Evolutionary conservation across 352 stramenopile species (phyloP), one percentile per base, ranked within the genome.

Genomic region (Pythium biforme): DNA sequence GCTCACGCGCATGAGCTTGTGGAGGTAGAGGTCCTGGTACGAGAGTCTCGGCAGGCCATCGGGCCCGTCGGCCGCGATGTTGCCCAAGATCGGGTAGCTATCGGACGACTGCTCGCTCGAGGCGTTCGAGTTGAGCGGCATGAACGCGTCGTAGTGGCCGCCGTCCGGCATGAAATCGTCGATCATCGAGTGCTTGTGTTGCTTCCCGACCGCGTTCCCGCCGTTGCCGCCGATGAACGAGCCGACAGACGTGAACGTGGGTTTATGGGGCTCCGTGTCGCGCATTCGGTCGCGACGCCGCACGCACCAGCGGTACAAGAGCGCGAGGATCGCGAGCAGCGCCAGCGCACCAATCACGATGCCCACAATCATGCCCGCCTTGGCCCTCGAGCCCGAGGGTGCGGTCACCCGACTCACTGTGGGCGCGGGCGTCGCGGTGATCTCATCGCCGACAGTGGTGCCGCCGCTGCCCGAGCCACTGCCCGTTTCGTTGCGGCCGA

Each of bases 1-100:
- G 62, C 79, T 89, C 50, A 90, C 81, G 56, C 81, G 83, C 50
- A 92, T 64, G 62, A 90, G 83, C 48, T 86, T 89, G 60, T 83
- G 69, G 15, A 92, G 51, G 26, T 85, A 84, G 11, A 92, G 79
- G 40, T 90, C 79, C 29, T 89, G 72, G 68, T 92, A 92, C 4
- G 75, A 84, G 40, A 92, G 59, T 7, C 79, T 69, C 37, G 77
- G 82, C 46, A 92, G 70, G 2, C 78, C 80, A 41, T 90, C 87
- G 58, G 88, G 88, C 20, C 80, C 80, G 41, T 89, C 80, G 15
- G 78, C 70, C 7, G 88, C 75, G 26, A 83, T 85, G 27, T 78
- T 77, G 11, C 61, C 51, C 33, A 92, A 62, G 46, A 92, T 70
- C 59, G 88, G 76, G 53, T 90, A 90, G 20, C 54, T 63, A 49